These are phyloP conservation scores for Globisporangium abappressorium DNA, from an alignment of 352 stramenopile genomes.

Conservation along the genomic window DNA sequence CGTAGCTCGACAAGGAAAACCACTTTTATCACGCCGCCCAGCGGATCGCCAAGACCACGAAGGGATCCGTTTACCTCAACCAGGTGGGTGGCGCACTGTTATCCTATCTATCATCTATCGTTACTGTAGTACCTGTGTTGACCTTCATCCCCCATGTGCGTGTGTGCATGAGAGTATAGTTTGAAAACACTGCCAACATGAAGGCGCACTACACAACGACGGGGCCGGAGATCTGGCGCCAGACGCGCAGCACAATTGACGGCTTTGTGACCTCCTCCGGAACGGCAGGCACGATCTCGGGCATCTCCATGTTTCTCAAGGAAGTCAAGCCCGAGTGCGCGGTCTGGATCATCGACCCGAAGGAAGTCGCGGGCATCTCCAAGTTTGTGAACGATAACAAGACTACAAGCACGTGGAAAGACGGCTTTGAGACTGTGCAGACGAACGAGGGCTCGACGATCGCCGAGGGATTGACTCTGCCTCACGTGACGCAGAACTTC, in stretches of 20 bases:
- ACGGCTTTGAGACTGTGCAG: slow-evolving; percentile 87
- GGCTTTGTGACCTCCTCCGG: slow-evolving; percentile 89
- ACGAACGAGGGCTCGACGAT: slow-evolving; percentile 84
- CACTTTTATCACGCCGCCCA: slow-evolving; percentile 80
- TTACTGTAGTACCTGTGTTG: not conserved
- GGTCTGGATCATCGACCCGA: slow-evolving; percentile 79
- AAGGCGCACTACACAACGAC: slow-evolving; percentile 72
- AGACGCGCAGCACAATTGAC: slow-evolving; percentile 87
- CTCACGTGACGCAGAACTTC: slow-evolving; percentile 92
- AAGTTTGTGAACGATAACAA: slow-evolving; percentile 74
- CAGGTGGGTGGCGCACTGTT: slow-evolving; percentile 23
- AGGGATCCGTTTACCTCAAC: slow-evolving; percentile 51
- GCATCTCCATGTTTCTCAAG: slow-evolving; percentile 93
- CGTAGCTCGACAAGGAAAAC: slow-evolving; percentile 60
- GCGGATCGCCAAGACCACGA: slow-evolving; percentile 31
- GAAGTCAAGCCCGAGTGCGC: slow-evolving; percentile 54
- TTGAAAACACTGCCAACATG: slow-evolving; percentile 78
- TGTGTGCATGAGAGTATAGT: slow-evolving; percentile 25
- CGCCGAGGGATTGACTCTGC: slow-evolving; percentile 93
- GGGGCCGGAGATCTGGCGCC: slow-evolving; percentile 87
- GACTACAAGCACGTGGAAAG: slow-evolving; percentile 69
- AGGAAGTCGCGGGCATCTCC: slow-evolving; percentile 82
- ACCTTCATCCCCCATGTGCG: too few species aligned
- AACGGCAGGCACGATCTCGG: slow-evolving; percentile 92
- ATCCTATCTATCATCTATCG: too few species aligned